Base-by-base conservation (phyloP, 306 rosid genomes). In the Quercus berberidifolia region DNA sequence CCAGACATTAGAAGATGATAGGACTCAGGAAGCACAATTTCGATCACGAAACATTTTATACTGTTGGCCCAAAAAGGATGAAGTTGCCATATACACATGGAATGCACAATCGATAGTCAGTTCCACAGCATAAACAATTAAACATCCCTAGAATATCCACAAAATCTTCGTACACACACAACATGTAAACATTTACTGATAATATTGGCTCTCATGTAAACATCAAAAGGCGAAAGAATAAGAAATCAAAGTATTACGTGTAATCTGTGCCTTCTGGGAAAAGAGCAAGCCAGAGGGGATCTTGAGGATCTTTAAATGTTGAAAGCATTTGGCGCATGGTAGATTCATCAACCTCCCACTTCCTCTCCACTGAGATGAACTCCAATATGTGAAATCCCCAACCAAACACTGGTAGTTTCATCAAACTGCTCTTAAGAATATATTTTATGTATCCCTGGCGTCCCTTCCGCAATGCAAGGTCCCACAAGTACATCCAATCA, bases 401-500 rank as follows among this genome's bases (percentile, higher is more conserved):
- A 78, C 97, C 95, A 82, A 92, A 92, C 46, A 90, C 35, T 6
- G 97, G 97, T n/a, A 90, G 88, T 73, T 80, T 89, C 97, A 90
- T 90, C 81, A 92, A 87, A 71, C 94, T 90, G 84, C 93, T 83
- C 87, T 90, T 92, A 21, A 92, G 94, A 62, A 92, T 51, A 80
- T 92, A 92, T 79, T 85, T 92, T 81, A 92, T 85, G 85, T 58
- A 86, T 74, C 97, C 97, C 26, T 86, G 78, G 82, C 86, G 77
- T 76, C 90, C 95, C 80, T 92, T 92, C 64, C 97, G 85, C 86
- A 85, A 73, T 4, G 97, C 97, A 82, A 92, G 79, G 87, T 92
- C 93, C 97, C 97, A 92, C 82, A 90, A 80, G 74, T 92, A 92
- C 97, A 92, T 92, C 97, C 97, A 92, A 55, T 92, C 97, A 10